Evolutionary conservation across 768 basidiomycete genomes (phyloP).

Genomic region (Amanita muscaria): DNA sequence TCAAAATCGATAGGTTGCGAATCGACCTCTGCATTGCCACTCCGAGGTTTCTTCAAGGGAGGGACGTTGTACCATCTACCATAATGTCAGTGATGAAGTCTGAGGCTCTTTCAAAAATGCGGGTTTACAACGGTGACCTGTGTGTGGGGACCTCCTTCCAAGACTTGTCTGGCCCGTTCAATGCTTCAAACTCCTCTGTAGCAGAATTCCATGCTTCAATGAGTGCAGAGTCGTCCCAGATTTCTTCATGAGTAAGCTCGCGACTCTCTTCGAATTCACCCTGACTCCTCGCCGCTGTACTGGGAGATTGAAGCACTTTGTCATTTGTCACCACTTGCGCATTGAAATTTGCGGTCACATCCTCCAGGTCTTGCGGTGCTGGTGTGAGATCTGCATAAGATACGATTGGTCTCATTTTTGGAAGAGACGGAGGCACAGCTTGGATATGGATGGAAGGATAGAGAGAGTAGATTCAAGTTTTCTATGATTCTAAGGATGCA

Average conservation of each 20-base stretch:
- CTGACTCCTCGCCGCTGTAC: conserved; percentile 2
- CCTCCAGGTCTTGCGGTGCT: conserved; percentile 28
- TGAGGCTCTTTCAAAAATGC: neutral
- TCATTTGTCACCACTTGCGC: neutral
- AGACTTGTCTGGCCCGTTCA: conserved; percentile 56
- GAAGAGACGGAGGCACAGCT: no score
- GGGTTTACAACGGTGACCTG: conserved; percentile 63
- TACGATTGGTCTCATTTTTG: conserved; percentile 26
- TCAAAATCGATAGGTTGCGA: conserved; percentile 61
- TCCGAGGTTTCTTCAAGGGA: conserved; percentile 12
- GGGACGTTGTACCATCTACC: conserved; percentile 76
- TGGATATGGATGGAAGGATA: no score
- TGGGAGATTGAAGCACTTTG: neutral
- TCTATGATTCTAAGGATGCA: no score
- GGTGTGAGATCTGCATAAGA: conserved; percentile 60
- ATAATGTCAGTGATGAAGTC: neutral
- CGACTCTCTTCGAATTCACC: conserved; percentile 39
- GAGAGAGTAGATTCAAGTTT: no score
- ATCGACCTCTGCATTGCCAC: conserved; percentile 22
- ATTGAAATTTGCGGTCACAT: neutral
- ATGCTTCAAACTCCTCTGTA: conserved; percentile 69
- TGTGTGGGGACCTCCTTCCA: conserved; percentile 69
- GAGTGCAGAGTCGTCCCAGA: conserved; percentile 83
- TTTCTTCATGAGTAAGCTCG: conserved; percentile 60
- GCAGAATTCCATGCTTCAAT: conserved; percentile 83